These are phyloP conservation scores for Cornus florida DNA, from an alignment of 148 eudicot genomes.

Conservation along the genomic window DNA sequence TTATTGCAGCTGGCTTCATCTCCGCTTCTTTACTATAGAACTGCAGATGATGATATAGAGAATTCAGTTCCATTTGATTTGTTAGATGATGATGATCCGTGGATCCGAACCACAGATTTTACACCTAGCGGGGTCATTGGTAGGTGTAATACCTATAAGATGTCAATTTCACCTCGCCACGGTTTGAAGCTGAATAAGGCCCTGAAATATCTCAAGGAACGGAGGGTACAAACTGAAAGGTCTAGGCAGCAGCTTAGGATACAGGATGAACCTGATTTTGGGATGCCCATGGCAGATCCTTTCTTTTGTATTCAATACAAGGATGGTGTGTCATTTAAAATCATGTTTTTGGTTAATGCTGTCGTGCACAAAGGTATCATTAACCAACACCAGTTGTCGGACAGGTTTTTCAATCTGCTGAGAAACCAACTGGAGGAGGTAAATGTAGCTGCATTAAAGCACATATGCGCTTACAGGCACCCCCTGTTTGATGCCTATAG, in stretches of 20 bases:
- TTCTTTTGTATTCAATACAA: conserved; percentile 63
- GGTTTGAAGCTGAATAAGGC: conserved; percentile 53
- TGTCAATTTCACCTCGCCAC: conserved; percentile 62
- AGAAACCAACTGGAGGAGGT: conserved; percentile 49
- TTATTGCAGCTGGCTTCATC: conserved; percentile 67
- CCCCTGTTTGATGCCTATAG: conserved; percentile 59
- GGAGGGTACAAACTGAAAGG: conserved; percentile 36
- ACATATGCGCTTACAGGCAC: conserved; percentile 56
- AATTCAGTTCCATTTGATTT: conserved; percentile 60
- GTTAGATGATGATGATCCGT: conserved; percentile 94
- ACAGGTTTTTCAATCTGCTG: conserved; percentile 46
- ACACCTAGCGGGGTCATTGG: conserved; percentile 71
- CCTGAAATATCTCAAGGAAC: conserved; percentile 42
- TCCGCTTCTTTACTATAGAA: conserved; percentile 68
- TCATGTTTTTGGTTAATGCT: conserved; percentile 67
- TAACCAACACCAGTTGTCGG: conserved; percentile 66
- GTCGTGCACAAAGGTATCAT: conserved; percentile 74
- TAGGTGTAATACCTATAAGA: conserved; percentile 56
- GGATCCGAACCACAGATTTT: conserved; percentile 88
- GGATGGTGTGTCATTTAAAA: conserved; percentile 50
- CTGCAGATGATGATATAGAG: conserved; percentile 84
- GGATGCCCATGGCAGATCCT: conserved; percentile 46
- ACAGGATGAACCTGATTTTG: conserved; percentile 62
- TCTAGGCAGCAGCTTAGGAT: conserved; percentile 27
- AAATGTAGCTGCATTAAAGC: conserved; percentile 71